phyloP scores from a whole-genome alignment of 164 flowering plant genomes.

The Vitis rotundifolia region DNA sequence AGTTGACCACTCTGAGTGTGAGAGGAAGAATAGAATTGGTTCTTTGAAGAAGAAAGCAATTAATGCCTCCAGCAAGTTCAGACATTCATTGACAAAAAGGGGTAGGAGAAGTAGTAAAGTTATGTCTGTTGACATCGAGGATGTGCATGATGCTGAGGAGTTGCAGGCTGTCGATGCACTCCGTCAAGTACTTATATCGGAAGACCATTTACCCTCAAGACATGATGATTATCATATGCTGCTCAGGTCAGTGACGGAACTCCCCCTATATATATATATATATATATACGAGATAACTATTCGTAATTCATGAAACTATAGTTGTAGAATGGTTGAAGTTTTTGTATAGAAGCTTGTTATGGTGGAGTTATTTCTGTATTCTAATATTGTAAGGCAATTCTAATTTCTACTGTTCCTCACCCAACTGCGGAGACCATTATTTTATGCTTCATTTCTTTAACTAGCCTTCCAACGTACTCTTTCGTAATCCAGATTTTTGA shows the following conservation, averaged over 20 bases:
- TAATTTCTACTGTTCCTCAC: background rate
- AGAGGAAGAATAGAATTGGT: constrained; percentile 26
- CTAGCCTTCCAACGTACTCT: background rate
- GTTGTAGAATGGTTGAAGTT: too few species aligned
- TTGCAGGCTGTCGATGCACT: constrained; percentile 47
- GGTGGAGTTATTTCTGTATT: too few species aligned
- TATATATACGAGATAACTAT: too few species aligned
- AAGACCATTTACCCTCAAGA: constrained; percentile 46
- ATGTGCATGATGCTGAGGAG: constrained; percentile 50
- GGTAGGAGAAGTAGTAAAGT: constrained; percentile 47
- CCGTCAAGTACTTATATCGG: constrained; percentile 50
- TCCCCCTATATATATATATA: too few species aligned
- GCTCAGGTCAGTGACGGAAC: constrained; percentile 34
- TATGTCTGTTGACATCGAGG: constrained; percentile 39
- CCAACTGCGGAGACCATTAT: background rate
- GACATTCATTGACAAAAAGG: constrained; percentile 39
- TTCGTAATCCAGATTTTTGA: constrained; percentile 36
- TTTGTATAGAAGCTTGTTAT: too few species aligned
- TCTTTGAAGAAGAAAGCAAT: constrained; percentile 36
- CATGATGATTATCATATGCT: constrained; percentile 59
- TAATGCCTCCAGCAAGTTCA: constrained; percentile 38
- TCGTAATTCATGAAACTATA: too few species aligned
- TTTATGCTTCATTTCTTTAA: background rate
- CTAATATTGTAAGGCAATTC: too few species aligned
- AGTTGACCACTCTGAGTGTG: constrained; percentile 19